phyloP scores from a whole-genome alignment of 768 basidiomycete species.

The Auricularia auricula-judae region DNA sequence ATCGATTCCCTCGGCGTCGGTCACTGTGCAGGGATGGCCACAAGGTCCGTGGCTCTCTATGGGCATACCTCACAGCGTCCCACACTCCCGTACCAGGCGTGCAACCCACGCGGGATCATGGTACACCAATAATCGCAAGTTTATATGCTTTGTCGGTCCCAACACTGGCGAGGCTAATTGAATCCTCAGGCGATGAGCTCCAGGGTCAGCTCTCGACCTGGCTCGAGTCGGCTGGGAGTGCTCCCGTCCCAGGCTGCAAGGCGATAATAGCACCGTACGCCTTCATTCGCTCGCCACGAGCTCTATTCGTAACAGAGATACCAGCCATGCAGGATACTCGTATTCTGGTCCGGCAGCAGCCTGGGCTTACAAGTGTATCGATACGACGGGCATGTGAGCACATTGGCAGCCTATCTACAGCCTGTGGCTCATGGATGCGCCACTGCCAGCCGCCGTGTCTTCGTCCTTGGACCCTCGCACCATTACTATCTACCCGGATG shows the following conservation, averaged over 20 bases:
- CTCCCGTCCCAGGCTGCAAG: slow-evolving; percentile 45
- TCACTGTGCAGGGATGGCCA: too few species aligned
- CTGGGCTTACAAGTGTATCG: slow-evolving; percentile 90
- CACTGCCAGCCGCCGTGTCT: slow-evolving; percentile 66
- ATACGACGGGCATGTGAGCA: slow-evolving; percentile 66
- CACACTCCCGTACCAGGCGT: slow-evolving; percentile 22
- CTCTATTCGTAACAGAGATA: too few species aligned
- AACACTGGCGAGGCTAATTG: background rate
- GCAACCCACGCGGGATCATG: slow-evolving; percentile 86
- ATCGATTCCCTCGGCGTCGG: too few species aligned
- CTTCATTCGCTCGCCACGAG: too few species aligned
- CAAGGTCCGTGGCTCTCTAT: too few species aligned
- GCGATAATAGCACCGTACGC: slow-evolving; percentile 90
- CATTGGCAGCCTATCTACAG: background rate
- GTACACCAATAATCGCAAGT: slow-evolving; percentile 65
- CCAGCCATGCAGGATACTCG: slow-evolving; percentile 88
- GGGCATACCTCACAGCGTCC: too few species aligned
- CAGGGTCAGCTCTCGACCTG: slow-evolving; percentile 50
- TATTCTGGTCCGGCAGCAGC: slow-evolving; percentile 92
- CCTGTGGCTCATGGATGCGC: background rate
- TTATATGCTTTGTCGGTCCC: background rate
- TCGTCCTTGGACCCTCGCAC: slow-evolving; percentile 94
- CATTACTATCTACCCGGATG: slow-evolving; percentile 81
- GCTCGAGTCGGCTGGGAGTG: slow-evolving; percentile 46
- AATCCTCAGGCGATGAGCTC: slow-evolving; percentile 41